Evolutionary conservation across 306 rosid species (phyloP).

Genomic region (Fragaria ananassa): DNA sequence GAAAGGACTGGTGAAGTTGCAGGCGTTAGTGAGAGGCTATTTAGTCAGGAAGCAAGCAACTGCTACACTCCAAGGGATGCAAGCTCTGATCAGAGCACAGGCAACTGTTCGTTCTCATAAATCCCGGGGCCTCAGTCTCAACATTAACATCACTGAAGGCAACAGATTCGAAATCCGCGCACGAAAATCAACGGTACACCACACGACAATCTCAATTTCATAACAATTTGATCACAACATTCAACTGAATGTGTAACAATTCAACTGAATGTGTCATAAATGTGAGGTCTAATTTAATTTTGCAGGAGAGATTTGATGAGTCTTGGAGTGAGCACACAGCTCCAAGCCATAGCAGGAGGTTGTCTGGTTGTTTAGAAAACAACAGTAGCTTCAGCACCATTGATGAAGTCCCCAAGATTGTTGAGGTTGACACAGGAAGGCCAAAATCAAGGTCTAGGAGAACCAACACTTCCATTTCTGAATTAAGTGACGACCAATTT

Average conservation of each 20-base stretch:
- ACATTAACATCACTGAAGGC: conserved; percentile 41
- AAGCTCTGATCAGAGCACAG: conserved; percentile 84
- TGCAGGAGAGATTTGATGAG: conserved; percentile 77
- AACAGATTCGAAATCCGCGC: conserved; percentile 49
- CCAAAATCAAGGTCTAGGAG: conserved; percentile 71
- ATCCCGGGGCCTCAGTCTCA: conserved; percentile 32
- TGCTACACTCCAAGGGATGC: conserved; percentile 76
- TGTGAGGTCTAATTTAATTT: background rate
- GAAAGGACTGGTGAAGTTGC: conserved; percentile 86
- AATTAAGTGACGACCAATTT: conserved; percentile 54
- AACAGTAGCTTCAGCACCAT: conserved; percentile 28
- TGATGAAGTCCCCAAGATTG: conserved; percentile 73
- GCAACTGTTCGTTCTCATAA: conserved; percentile 65
- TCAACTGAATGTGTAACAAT: background rate
- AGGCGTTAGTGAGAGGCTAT: conserved; percentile 84
- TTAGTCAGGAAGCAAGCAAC: conserved; percentile 83
- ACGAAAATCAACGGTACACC: conserved; percentile 60
- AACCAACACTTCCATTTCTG: conserved; percentile 63
- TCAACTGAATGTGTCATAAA: background rate
- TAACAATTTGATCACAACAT: background rate
- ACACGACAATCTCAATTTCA: background rate
- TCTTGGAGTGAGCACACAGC: conserved; percentile 47
- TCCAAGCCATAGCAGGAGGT: conserved; percentile 60
- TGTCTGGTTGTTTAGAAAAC: conserved; percentile 56
- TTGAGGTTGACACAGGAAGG: conserved; percentile 80